These are phyloP conservation scores for Bromus sterilis DNA, from an alignment of 176 grass and related monocot genomes.

Conservation along the genomic window DNA sequence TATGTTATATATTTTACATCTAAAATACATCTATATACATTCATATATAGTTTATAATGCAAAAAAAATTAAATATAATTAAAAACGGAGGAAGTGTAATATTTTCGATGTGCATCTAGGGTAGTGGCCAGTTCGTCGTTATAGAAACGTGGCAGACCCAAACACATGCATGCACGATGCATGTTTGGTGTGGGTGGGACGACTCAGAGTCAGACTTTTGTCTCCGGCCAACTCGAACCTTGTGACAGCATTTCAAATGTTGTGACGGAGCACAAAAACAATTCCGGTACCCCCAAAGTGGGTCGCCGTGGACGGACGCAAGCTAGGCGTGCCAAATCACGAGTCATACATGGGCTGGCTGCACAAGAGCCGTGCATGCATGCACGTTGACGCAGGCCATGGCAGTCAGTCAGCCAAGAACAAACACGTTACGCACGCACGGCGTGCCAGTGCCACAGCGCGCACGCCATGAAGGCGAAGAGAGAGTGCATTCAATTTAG, in stretches of 20 bases:
- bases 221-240: neutral
- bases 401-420: neutral
- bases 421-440: neutral
- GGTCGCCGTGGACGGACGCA: neutral
- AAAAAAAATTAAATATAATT: too few species aligned
- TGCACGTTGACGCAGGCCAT: neutral
- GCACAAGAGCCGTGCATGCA: neutral
- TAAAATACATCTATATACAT: too few species aligned
- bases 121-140: too few species aligned
- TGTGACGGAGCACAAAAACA: neutral
- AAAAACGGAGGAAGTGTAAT: too few species aligned
- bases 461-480: neutral
- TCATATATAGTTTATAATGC: too few species aligned
- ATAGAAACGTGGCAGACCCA: too few species aligned
- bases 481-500: slow-evolving; percentile 7
- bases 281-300: neutral
- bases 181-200: neutral
- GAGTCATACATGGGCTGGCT: neutral
- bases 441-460: neutral
- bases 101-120: too few species aligned
- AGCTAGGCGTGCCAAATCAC: neutral
- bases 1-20: too few species aligned
- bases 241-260: neutral
- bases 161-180: neutral
- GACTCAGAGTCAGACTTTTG: neutral